Conservation (phyloP, 2,329 filamentous ascomycete genomes). For the Alternaria ventricosa region DNA sequence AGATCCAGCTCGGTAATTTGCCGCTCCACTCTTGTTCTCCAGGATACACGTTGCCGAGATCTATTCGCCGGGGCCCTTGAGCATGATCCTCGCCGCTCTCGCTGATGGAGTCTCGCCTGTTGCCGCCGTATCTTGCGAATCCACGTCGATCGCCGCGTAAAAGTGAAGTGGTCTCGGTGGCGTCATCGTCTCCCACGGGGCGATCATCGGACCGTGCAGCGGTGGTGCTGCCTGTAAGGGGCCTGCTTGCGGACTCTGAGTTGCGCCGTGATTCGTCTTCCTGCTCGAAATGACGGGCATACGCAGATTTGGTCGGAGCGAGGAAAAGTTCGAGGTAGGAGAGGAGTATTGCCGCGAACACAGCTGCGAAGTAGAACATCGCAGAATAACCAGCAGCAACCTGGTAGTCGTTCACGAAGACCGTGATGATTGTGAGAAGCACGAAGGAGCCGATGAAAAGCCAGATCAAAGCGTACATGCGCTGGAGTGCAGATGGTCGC, state of each 20-base stretch:
- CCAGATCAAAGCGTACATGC: conserved; percentile 83
- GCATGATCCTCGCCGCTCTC: conserved; percentile 43
- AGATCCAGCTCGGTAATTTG: conserved; percentile 80
- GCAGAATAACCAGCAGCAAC: conserved; percentile 80
- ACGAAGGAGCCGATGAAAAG: conserved; percentile 78
- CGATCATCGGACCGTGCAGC: conserved; percentile 42
- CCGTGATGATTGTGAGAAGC: conserved; percentile 72
- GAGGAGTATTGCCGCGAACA: conserved; percentile 76
- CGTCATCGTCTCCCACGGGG: conserved; percentile 46
- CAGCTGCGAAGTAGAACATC: conserved; percentile 77
- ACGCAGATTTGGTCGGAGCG: conserved; percentile 72
- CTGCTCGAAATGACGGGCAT: conserved; percentile 62
- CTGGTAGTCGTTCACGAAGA: conserved; percentile 76
- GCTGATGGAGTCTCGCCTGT: conserved; percentile 47
- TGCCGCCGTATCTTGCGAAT: conserved; percentile 60
- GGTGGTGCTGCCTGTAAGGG: conserved; percentile 42
- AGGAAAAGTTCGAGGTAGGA: conserved; percentile 81
- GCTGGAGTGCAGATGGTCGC: conserved; percentile 84
- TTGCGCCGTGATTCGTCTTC: conserved; percentile 18
- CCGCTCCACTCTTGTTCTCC: conserved; percentile 87
- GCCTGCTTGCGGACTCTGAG: conserved; percentile 44
- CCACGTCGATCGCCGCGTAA: conserved; percentile 60
- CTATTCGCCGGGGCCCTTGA: conserved; percentile 45
- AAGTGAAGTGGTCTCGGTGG: conserved; percentile 64
- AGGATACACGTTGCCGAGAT: conserved; percentile 57